These are phyloP conservation scores for Aureobasidium melanogenum DNA, from an alignment of 2,329 filamentous ascomycete species.

Conservation along the genomic window DNA sequence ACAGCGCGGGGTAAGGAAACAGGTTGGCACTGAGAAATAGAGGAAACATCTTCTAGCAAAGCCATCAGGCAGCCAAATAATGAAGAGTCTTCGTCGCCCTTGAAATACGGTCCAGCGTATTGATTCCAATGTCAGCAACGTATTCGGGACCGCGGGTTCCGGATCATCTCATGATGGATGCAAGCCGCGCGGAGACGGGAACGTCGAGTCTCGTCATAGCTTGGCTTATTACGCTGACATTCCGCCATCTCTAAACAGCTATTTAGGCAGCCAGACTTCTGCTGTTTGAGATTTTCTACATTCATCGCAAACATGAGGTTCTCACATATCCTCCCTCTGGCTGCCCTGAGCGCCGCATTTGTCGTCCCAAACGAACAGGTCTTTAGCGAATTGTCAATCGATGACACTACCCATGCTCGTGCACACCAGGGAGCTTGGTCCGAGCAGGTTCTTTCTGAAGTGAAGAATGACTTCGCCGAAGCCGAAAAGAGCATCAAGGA, in stretches of 20 bases:
- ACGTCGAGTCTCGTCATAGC: slow-evolving; percentile 11
- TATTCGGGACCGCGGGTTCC: background rate
- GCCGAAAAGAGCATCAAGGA: slow-evolving; percentile 17
- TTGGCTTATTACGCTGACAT: slow-evolving; percentile 11
- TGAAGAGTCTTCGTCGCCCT: background rate
- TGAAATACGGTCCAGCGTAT: background rate
- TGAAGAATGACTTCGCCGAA: slow-evolving; percentile 26
- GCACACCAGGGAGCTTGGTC: slow-evolving; percentile 25
- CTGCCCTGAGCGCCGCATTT: slow-evolving; percentile 42
- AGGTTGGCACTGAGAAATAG: background rate
- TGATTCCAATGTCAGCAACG: background rate
- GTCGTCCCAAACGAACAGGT: slow-evolving; percentile 45
- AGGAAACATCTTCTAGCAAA: background rate
- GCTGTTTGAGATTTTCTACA: background rate
- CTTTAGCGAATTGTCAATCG: slow-evolving; percentile 33
- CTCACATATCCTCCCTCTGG: slow-evolving; percentile 39
- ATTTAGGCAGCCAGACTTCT: slow-evolving; percentile 12
- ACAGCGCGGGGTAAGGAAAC: background rate
- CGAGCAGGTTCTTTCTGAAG: slow-evolving; percentile 22
- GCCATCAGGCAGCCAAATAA: background rate
- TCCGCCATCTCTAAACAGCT: background rate
- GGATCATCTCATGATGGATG: slow-evolving; percentile 1
- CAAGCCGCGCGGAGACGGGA: background rate
- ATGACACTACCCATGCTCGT: slow-evolving; percentile 25
- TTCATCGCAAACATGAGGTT: slow-evolving; percentile 37